Conservation (phyloP, 805 yeast species). For the Candida argentea region DNA sequence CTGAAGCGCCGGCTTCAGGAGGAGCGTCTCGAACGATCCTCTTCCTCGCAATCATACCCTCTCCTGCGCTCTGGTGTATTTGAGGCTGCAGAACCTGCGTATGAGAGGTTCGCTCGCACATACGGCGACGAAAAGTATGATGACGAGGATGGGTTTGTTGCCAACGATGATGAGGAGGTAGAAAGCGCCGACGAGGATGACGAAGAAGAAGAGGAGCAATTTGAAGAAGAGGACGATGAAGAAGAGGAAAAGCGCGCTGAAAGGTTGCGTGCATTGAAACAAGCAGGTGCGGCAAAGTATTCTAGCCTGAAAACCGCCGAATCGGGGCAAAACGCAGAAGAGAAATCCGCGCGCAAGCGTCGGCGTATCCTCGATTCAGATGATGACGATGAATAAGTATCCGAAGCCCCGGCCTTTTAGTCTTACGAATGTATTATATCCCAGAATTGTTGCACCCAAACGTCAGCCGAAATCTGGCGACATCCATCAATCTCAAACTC, state of each 20-base stretch:
- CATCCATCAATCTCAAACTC: background rate
- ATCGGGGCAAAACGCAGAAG: too few species aligned
- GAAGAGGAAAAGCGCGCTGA: constrained; percentile 49
- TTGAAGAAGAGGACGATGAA: constrained; percentile 44
- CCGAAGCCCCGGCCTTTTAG: too few species aligned
- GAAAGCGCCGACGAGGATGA: constrained; percentile 33
- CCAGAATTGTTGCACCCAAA: too few species aligned
- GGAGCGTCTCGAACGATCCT: constrained; percentile 45
- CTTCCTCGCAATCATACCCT: constrained; percentile 16
- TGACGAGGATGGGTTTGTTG: constrained; percentile 35
- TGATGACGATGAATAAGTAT: constrained; percentile 33
- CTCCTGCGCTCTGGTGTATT: constrained; percentile 6
- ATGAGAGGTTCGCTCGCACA: constrained; percentile 27
- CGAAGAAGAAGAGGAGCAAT: constrained; percentile 38
- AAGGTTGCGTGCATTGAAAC: constrained; percentile 44
- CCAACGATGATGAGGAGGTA: constrained; percentile 28
- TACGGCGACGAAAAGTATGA: constrained; percentile 26
- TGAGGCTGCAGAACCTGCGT: constrained; percentile 22
- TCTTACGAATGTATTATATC: too few species aligned
- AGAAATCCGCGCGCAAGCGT: constrained; percentile 29
- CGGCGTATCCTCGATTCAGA: constrained; percentile 41
- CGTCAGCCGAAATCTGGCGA: too few species aligned
- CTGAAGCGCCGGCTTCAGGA: constrained; percentile 47
- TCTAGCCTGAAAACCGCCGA: too few species aligned
- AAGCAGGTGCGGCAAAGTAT: constrained; percentile 46